Evolutionary conservation across 176 grass and related monocot genomes (phyloP).

Genomic region (Themeda triandra): DNA sequence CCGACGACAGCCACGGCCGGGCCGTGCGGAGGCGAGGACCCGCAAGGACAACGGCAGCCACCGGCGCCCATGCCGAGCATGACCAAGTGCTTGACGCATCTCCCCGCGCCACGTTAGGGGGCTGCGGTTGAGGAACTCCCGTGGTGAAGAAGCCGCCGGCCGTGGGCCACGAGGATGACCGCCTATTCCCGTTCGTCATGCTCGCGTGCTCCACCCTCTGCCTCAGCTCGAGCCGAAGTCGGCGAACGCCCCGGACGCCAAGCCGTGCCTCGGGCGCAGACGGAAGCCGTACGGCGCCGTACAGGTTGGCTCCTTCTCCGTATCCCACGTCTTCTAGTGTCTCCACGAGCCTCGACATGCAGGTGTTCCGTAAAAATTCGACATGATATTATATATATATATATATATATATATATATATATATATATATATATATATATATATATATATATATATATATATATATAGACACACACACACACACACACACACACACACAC

Average conservation of each 20-base stretch:
- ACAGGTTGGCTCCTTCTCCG: background rate
- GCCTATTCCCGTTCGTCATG: background rate
- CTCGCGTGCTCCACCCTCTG: background rate
- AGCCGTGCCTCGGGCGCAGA: background rate
- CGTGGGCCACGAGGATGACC: background rate
- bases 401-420: too few relatives aligned
- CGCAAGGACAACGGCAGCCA: background rate
- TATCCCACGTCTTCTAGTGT: background rate
- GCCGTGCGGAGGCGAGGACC: background rate
- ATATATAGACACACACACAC: too few relatives aligned
- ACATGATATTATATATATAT: too few relatives aligned
- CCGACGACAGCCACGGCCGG: accelerated
- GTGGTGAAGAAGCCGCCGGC: background rate
- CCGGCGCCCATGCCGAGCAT: background rate
- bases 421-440: too few relatives aligned
- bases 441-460: too few relatives aligned
- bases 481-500: too few relatives aligned
- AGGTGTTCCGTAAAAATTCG: background rate
- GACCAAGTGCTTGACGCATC: conserved; percentile 14
- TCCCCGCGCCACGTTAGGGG: background rate
- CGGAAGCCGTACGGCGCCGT: background rate
- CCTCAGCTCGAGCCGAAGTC: background rate
- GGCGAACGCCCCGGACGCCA: background rate
- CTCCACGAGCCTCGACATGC: background rate
- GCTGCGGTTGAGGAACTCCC: background rate